These are phyloP conservation scores for Geosmithia flava DNA, from an alignment of 2,329 filamentous ascomycete genomes.

Conservation along the genomic window DNA sequence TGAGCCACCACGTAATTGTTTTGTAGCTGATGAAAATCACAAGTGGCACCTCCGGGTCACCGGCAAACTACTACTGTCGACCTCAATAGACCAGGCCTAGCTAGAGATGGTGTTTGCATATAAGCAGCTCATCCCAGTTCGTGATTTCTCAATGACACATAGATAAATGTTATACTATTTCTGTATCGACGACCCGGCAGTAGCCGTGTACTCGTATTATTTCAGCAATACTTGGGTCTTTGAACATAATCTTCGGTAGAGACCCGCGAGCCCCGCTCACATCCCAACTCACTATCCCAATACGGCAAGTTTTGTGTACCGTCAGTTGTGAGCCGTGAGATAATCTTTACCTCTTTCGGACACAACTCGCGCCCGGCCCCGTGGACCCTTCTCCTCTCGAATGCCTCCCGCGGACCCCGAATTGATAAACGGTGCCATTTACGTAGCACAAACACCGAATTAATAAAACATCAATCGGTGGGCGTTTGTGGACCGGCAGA, in stretches of 20 bases:
- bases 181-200: too few species aligned
- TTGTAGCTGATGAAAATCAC: slow-evolving; percentile 4
- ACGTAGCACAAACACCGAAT: not conserved
- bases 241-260: too few species aligned
- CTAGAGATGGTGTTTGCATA: not conserved
- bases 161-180: too few species aligned
- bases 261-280: not conserved
- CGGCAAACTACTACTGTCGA: too few species aligned
- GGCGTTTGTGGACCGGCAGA: not conserved
- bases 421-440: not conserved
- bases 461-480: not conserved
- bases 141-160: too few species aligned
- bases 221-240: too few species aligned
- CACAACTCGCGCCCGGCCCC: not conserved
- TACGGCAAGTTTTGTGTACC: not conserved
- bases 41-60: too few species aligned
- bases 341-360: not conserved
- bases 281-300: not conserved
- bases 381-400: not conserved
- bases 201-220: too few species aligned
- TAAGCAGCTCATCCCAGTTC: not conserved
- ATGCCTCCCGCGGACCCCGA: not conserved
- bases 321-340: not conserved
- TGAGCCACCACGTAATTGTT: slow-evolving; percentile 12
- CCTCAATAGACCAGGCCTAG: not conserved